Evolutionary conservation across 2,329 filamentous ascomycete species (phyloP).

Genomic region (Pseudopithomyces chartarum): DNA sequence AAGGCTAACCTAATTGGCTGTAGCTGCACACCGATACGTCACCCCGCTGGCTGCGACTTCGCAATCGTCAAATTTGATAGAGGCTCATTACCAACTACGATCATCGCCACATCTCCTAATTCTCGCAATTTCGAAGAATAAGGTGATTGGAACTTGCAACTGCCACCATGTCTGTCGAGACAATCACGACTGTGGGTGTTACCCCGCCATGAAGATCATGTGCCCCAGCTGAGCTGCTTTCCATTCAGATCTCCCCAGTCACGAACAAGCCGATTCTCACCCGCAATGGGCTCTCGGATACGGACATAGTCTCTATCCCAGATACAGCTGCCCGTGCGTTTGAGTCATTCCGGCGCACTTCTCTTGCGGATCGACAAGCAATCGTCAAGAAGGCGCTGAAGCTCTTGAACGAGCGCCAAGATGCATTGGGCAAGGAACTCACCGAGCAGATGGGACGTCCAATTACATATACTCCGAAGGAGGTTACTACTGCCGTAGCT

Average conservation of each 20-base stretch:
- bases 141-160: slow-evolving; percentile 12
- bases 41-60: slow-evolving; percentile 13
- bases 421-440: slow-evolving; percentile 81
- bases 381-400: slow-evolving; percentile 82
- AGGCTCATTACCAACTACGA: slow-evolving; percentile 1
- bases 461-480: slow-evolving; percentile 82
- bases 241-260: slow-evolving; percentile 75
- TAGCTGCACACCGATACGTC: slow-evolving; percentile 14
- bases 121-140: slow-evolving; percentile 21
- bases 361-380: slow-evolving; percentile 73
- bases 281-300: slow-evolving; percentile 72
- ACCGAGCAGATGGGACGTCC: slow-evolving; percentile 96
- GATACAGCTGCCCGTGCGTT: slow-evolving; percentile 76
- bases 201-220: neutral
- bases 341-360: slow-evolving; percentile 74
- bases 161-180: slow-evolving; percentile 58
- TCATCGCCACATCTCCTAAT: slow-evolving; percentile 19
- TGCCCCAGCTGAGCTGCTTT: neutral
- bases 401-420: slow-evolving; percentile 70
- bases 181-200: slow-evolving; percentile 61
- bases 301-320: slow-evolving; percentile 74
- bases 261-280: slow-evolving; percentile 85
- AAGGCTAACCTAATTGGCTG: neutral
- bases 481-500: slow-evolving; percentile 83
- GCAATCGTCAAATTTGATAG: slow-evolving; percentile 20